Evolutionary conservation across 2,329 filamentous ascomycete species (phyloP), one percentile per base, ranked within the genome.

Genomic region (Waltergamsia citrina): DNA sequence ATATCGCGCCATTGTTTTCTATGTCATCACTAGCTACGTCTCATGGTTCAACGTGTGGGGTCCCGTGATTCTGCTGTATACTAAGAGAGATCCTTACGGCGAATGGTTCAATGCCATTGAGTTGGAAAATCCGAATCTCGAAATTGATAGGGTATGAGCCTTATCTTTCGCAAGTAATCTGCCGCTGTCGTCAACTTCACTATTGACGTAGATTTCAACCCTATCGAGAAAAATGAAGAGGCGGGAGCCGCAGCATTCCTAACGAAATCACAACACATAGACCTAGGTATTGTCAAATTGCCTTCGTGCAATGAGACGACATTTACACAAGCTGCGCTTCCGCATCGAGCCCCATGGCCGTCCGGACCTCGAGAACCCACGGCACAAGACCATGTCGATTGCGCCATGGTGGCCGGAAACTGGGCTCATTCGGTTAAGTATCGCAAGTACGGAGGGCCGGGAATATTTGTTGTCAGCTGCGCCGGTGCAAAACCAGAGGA

Each of bases 211-310:
- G 48, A 56, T 7, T 74, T 66, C 42, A 36, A 44, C 0, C 62
- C 69, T 0, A 47, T 47, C 0, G 38, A 38, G 0, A 29, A 46
- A 1, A 59, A 60, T 2, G 62, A 70, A 38, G 71, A 76, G 46
- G 65, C 68, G 2, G 71, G 71, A 1, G 52, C 74, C 5, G 65
- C 63, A 0, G 54, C 63, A 0, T 75, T 75, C 45, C 51, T 75
- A 22, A 71, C 64, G 1, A 62, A 74, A 45, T 62, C 65, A 40
- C 64, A 73, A 38, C 69, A 74, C 33, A 50, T 69, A 7, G 64
- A 71, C 27, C 44, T 74, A 7, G 58, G 61, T 0, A 41, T 66
- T 7, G 54, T 58, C 12, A 43, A 57, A 41, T 46, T 61, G 3
- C 55, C 53, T 2, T 44, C 46, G 18, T 36, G 14, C 21, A 32